A percentile compares a stretch with the other conserved stretches of the same genome.
These are phyloP conservation scores for Geoglossum cookeanum DNA, from an alignment of 2,329 filamentous ascomycete species.

Conservation along the genomic window DNA sequence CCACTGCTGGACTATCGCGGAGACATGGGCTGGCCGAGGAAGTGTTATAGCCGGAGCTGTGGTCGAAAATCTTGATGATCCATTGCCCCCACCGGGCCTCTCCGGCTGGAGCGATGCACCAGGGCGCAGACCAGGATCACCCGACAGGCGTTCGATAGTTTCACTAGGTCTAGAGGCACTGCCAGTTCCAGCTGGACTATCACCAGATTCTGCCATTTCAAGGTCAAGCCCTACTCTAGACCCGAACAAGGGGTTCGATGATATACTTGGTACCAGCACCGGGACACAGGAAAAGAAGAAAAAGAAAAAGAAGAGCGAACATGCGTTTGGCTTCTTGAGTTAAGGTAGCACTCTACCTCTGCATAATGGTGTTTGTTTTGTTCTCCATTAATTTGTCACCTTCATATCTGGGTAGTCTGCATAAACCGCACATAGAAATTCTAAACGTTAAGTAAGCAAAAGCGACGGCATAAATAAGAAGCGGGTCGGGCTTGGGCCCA, in stretches of 20 bases:
- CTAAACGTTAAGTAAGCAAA: no score
- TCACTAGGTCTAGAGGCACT: slow-evolving; percentile 25
- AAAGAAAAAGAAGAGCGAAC: slow-evolving; percentile 16
- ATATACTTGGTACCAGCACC: slow-evolving; percentile 22
- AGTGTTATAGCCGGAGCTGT: not conserved
- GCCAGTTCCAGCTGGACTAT: slow-evolving; percentile 23
- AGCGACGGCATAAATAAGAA: no score
- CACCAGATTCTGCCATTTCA: slow-evolving; percentile 19
- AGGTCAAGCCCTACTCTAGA: slow-evolving; percentile 24
- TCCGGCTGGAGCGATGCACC: not conserved
- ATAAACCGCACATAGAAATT: no score
- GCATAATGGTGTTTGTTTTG: not conserved
- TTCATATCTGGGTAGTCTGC: not conserved
- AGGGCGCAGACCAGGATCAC: slow-evolving; percentile 11
- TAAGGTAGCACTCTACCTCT: not conserved
- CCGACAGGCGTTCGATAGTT: slow-evolving; percentile 14
- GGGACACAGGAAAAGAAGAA: slow-evolving; percentile 20
- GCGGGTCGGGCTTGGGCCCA: no score
- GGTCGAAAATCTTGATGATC: not conserved
- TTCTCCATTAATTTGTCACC: not conserved
- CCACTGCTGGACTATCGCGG: slow-evolving; percentile 48
- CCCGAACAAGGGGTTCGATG: slow-evolving; percentile 29
- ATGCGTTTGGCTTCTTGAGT: not conserved
- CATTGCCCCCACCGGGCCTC: not conserved
- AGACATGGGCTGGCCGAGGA: slow-evolving; percentile 31